Base-by-base conservation (phyloP, 371 early-diverging fungal genomes). In the Mucor saturninus region DNA sequence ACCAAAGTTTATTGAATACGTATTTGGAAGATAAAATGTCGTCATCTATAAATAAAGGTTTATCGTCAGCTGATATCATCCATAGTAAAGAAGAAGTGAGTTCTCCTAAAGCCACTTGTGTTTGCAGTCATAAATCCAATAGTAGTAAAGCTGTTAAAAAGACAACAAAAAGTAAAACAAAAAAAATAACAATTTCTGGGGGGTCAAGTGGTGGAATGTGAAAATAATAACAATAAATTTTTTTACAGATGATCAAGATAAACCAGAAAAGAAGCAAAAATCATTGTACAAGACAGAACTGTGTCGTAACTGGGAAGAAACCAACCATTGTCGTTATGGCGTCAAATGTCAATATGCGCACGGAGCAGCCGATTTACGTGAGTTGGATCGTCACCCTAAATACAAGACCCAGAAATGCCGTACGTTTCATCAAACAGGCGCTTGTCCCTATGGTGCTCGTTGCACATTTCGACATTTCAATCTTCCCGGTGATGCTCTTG, bases 271-370 rank as follows among this genome's bases (percentile, higher is more conserved):
- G 55, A 67, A 59, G 28, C 67, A 62, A 49, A 67, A 71, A 9
- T 86, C 86, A 43, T 79, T 98, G 9, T 99, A 96, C 87, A 98
- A 98, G 81, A 99, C 99, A 4, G 99, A 99, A 78, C 84, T 97
- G 56, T 99, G 99, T 73, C 86, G 95, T 38, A 92, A 92, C 39
- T 94, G 89, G 82, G 89, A 89, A 75, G 94, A 94, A 59, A 92
- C 89, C 8, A 92, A 94, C 5, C 74, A 83, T n/a, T 99, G 99
- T 85, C 77, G 88, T 64, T 99, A 98, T 74, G 96, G 93, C 1
- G 80, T 81, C 14, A 93, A 93, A 75, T 99, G 99, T 77, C 96
- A 97, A 73, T 99, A 96, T 86, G 98, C 98, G 15, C 99, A 99
- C 76, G 89, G 89, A 30, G 62, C 68, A 26, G 61, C 73, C 29